Percentiles rank a stretch among this genome's conserved stretches.
phyloP scores from a whole-genome alignment of 768 basidiomycete genomes.

The Leccinum subgranulosum region DNA sequence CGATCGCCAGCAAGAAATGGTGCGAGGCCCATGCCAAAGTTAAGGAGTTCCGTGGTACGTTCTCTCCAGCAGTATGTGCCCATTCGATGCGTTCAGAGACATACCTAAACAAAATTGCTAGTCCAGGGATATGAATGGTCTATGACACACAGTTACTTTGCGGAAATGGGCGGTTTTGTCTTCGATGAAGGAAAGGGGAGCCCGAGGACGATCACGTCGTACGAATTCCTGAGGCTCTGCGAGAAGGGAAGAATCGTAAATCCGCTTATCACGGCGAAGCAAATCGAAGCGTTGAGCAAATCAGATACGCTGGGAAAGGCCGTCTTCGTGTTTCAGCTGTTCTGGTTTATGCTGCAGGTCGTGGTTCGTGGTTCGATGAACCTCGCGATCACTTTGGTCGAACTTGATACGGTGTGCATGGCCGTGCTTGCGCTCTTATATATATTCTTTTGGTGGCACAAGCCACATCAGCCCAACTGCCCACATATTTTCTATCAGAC shows the following conservation, averaged over 20 bases:
- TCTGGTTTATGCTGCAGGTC: neutral
- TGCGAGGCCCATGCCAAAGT: neutral
- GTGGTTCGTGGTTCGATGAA: neutral
- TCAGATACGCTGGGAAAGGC: neutral
- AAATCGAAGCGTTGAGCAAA: neutral
- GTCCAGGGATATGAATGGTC: constrained; percentile 1
- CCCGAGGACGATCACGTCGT: neutral
- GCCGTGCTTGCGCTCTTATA: neutral
- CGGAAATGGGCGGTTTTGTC: neutral
- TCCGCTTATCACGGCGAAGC: neutral
- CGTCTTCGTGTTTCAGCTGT: neutral
- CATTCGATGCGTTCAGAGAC: neutral
- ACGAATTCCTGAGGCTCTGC: neutral
- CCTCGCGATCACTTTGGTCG: constrained; percentile 1
- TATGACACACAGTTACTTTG: constrained; percentile 4
- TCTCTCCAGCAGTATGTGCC: neutral
- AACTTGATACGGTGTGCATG: constrained; percentile 4
- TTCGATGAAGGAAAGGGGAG: neutral
- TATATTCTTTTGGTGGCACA: constrained; percentile 2
- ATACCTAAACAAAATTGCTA: neutral
- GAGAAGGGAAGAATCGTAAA: neutral
- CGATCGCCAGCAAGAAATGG: neutral
- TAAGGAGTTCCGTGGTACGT: neutral
- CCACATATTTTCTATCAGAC: neutral
- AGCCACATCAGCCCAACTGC: neutral